Conservation (phyloP, 1,139 yeast species). For the Pneumocystis oryctolagi region DNA sequence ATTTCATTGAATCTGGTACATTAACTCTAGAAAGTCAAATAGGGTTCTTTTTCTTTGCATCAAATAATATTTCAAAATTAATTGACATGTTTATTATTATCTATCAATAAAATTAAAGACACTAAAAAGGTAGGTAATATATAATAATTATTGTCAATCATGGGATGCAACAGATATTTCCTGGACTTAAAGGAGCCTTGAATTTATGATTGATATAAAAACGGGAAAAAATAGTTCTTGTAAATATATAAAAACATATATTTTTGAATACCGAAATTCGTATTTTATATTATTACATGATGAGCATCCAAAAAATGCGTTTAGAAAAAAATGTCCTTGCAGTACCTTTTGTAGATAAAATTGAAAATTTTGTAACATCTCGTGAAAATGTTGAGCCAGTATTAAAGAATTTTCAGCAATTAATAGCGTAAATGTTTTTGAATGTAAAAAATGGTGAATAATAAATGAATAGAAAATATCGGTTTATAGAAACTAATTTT, state of each 20-base stretch:
- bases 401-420: slow-evolving; percentile 60
- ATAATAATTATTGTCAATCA: background rate
- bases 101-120: background rate
- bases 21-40: background rate
- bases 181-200: background rate
- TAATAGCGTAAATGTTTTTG: slow-evolving; percentile 6
- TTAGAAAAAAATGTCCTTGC: slow-evolving; percentile 86
- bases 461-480: slow-evolving; percentile 36
- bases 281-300: no score
- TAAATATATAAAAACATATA: background rate
- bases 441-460: background rate
- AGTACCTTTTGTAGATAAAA: slow-evolving; percentile 84
- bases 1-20: background rate
- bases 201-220: background rate
- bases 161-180: background rate
- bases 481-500: slow-evolving; percentile 66
- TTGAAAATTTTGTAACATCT: slow-evolving; percentile 54
- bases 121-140: background rate
- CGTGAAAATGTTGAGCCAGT: slow-evolving; percentile 57
- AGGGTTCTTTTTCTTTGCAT: background rate
- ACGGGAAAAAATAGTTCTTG: background rate
- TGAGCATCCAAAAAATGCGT: background rate
- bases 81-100: background rate
- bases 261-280: no score
- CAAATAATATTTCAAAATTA: background rate